phyloP scores from a whole-genome alignment of 2,329 filamentous ascomycete species.

The Fusarium gaditjirri region DNA sequence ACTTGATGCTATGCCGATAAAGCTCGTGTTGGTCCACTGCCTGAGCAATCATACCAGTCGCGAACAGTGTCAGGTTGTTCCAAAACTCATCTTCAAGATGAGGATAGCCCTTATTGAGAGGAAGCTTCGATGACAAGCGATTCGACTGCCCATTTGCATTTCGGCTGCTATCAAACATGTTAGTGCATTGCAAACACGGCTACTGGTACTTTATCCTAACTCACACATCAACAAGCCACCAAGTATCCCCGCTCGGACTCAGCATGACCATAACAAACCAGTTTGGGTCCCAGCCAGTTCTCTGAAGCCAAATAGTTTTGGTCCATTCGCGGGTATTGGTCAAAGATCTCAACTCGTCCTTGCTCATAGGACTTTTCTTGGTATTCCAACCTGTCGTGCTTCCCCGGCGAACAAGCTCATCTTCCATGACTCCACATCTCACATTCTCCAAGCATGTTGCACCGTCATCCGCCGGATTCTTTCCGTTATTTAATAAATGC shows the following conservation, averaged over 20 bases:
- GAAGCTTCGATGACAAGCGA: conserved; percentile 54
- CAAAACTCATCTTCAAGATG: conserved; percentile 63
- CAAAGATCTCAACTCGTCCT: conserved; percentile 67
- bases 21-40: conserved; percentile 61
- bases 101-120: conserved; percentile 56
- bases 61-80: conserved; percentile 61
- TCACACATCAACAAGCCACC: conserved; percentile 78
- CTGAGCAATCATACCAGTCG: conserved; percentile 63
- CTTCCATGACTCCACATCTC: conserved; percentile 69
- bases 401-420: conserved; percentile 69
- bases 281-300: conserved; percentile 73
- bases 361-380: conserved; percentile 59
- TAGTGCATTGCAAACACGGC: conserved; percentile 17
- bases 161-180: conserved; percentile 41
- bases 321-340: conserved; percentile 72
- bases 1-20: conserved; percentile 56
- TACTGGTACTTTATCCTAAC: conserved; percentile 34
- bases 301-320: conserved; percentile 75
- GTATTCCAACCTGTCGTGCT: conserved; percentile 73
- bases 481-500: conserved; percentile 69
- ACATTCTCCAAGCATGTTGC: conserved; percentile 68
- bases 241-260: conserved; percentile 78
- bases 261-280: conserved; percentile 81
- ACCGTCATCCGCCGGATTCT: conserved; percentile 67
- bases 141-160: conserved; percentile 40